Evolutionary conservation across 371 early-diverging fungal genomes (phyloP), one percentile per base, ranked within the genome.

Genomic region (Mucor velutinosus): DNA sequence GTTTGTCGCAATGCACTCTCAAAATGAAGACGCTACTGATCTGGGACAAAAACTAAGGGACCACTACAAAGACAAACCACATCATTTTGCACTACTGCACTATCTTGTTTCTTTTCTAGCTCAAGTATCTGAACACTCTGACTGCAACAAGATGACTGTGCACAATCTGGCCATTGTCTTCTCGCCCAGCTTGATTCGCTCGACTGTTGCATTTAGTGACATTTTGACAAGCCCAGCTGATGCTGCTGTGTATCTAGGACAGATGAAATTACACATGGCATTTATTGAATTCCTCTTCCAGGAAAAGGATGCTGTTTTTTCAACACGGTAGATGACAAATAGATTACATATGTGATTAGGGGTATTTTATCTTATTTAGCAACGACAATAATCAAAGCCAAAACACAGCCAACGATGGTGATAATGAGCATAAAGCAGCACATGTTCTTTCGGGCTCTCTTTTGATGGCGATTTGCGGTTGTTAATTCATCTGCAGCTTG

Each of bases 401-500:
- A 60, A n/a, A 89, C 74, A 37, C 74, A 83, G 0, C 78, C 82
- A 25, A 94, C 81, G 0, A 91, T 83, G 4, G 93, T 82, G 7
- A 94, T 75, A 69, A 96, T 85, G 35, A 93, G 69, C 62, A 92
- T 63, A 27, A 94, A 74, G 66, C 90, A 94, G 76, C 95, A 96
- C 88, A 92, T 91, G 53, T 87, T 88, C 73, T 91, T 93, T 68
- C 92, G 86, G 7, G 95, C 86, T 53, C 82, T 88, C 74, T 87
- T 88, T 66, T 96, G 97, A 69, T 94, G 87, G 30, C 89, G 87
- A 62, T 86, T 89, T 3, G 99, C 99, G 4, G 78, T 76, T 4
- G 85, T 78, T 61, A 99, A 80, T 69, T 99, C 95, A 23, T 88
- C 88, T 0, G 92, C 80, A 1, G 97, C 98, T 27, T 89, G 83